Evolutionary conservation across 768 basidiomycete species (phyloP), one percentile per base, ranked within the genome.

Genomic region (Boletus speciosus): DNA sequence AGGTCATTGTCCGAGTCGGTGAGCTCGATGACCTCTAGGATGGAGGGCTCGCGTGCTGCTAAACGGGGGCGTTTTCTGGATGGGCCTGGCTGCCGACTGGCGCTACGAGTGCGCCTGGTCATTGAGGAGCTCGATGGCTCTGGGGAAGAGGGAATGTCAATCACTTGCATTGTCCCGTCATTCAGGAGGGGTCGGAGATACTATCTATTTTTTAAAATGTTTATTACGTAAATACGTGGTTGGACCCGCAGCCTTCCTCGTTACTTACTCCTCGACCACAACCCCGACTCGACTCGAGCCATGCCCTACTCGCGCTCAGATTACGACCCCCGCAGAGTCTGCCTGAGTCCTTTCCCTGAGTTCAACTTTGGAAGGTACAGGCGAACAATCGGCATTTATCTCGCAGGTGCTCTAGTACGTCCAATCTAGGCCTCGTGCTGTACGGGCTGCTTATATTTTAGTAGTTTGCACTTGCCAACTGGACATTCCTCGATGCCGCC

Each of bases 401-500:
- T 93, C 52, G 89, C 94, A 1, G 96, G 96, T 39, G 95, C 85
- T 46, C 76, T 99, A 58, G 95, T 98, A 67, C 59, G 93, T 81
- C 49, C 19, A 37, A 48, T 43, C 38, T n/a, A 51, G n/a, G 32
- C 56, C 43, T 19, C 31, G 5, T 5, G 34, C 16, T 4, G 3
- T 29, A 12, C 10, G 5, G 9, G 12, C 50, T 44, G 27, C 32
- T 7, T 32, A 6, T 32, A 15, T 21, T 7, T 23, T 19, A 15
- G 5, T 43, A 95, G 95, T 98, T 98, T 71, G 91, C 94, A 1
- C 75, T 98, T 19, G 95, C 93, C 29, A 92, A 91, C 70, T 98
- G 96, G 93, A 81, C 88, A 4, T 94, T 99, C 73, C 76, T 98
- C 52, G 96, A 98, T 63, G 96, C 97, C 14, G 86, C 88, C 23